Evolutionary conservation across 139 green algal species (phyloP).

Genomic region (Chlamydomonas sp.): DNA sequence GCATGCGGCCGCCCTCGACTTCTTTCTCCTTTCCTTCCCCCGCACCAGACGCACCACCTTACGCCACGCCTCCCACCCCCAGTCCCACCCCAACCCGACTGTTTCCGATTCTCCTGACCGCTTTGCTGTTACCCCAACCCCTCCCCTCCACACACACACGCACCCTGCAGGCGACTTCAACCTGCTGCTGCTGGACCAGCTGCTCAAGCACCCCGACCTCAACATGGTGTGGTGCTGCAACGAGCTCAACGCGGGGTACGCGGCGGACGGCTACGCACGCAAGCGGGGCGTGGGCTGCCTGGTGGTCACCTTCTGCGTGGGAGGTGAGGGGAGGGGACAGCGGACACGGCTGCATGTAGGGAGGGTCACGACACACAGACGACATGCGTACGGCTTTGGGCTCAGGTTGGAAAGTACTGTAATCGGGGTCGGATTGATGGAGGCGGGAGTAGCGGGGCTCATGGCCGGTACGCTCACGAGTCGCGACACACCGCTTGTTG

Average conservation of each 20-base stretch:
- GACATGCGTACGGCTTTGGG: no score
- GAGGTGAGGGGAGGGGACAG: conserved; percentile 43
- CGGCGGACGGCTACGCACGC: conserved; percentile 84
- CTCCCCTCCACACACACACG: not conserved
- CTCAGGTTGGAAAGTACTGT: no score
- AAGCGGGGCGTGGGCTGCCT: conserved; percentile 68
- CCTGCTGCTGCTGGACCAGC: conserved; percentile 69
- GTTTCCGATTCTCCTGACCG: not conserved
- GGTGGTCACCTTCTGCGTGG: conserved; percentile 85
- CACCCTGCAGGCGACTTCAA: conserved; percentile 69
- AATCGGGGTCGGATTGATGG: no score
- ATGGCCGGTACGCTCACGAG: no score
- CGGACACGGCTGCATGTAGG: not conserved
- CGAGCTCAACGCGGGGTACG: conserved; percentile 90
- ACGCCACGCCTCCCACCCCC: not conserved
- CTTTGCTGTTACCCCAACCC: not conserved
- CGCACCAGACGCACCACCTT: no score
- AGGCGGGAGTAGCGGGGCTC: no score
- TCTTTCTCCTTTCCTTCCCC: no score
- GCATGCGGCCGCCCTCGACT: no score
- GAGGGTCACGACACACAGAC: not conserved
- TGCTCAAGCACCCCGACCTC: conserved; percentile 57
- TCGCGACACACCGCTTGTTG: no score
- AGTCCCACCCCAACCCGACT: not conserved
- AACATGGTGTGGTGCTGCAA: conserved; percentile 75